Evolutionary conservation across 495 filamentous ascomycete genomes (phyloP), one percentile per base, ranked within the genome.

Genomic region (Trichoderma gamsii): DNA sequence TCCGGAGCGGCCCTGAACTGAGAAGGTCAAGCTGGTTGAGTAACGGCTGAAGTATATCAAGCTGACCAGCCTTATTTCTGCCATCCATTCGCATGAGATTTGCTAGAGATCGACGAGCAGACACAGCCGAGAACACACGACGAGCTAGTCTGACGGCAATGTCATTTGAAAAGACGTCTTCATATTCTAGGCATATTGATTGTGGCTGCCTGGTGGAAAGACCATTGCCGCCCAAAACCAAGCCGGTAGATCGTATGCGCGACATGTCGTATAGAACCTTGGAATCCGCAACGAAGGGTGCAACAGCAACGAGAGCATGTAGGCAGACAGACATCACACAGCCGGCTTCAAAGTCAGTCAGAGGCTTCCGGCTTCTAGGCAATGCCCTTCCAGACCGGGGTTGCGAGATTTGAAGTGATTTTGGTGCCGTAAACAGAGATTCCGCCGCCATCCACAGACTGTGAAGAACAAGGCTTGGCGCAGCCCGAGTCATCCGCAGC

Each of bases 361-460:
- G 74, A 0, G 76, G 69, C 16, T 72, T 73, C 51, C 78, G 73
- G 35, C 71, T 67, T 29, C 68, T 75, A 63, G 76, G 77, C 68
- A 82, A 79, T 21, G 80, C 69, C 68, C 78, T 82, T 15, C 74
- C 68, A 6, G 78, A 79, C 8, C 77, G 76, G 11, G 79, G 81
- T 8, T 77, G 77, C 61, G 75, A 72, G 35, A 72, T 72, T 70
- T 82, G 78, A 16, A 92, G 80, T 23, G 83, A 76, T 65, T 80
- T 81, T 2, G 90, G 89, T 0, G 88, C 86, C 29, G 83, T 79
- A 73, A 92, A 94, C 15, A 94, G 76, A 44, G 82, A 79, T 27
- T 86, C 86, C n/a, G 88, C 75, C 9, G 89, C 85, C 73, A 82
- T 82, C 92, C 92, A 96, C 6, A 97, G 77, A 69, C 89, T 92